Evolutionary conservation across 2,329 filamentous ascomycete genomes (phyloP).

Genomic region (Fusarium aywerte): DNA sequence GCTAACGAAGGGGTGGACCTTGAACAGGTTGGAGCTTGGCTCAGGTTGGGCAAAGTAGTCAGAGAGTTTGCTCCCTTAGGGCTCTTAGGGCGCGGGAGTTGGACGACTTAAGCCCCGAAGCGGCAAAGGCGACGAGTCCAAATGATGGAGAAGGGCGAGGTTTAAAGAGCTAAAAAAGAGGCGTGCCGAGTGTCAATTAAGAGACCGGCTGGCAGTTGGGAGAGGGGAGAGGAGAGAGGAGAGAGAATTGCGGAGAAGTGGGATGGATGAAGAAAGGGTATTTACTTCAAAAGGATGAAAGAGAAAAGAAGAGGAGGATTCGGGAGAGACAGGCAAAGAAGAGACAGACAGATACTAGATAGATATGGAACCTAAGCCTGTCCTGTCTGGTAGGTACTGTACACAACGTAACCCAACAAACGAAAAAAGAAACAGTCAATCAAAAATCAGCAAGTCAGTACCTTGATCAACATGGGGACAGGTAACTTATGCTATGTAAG

Average conservation of each 20-base stretch:
- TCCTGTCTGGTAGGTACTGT: not conserved
- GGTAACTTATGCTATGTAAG: conserved; percentile 29
- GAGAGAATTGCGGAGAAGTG: conserved; percentile 2
- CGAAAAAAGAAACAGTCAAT: conserved; percentile 30
- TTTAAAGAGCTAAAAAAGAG: not conserved
- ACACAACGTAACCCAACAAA: conserved; percentile 19
- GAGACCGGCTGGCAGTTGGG: conserved; percentile 11
- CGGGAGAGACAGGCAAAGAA: not conserved
- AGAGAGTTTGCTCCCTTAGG: conserved; percentile 25
- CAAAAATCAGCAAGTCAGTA: not conserved
- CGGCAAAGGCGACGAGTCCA: conserved; percentile 6
- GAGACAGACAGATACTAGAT: too few relatives aligned
- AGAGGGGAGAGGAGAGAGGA: not conserved
- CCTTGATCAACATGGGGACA: not conserved
- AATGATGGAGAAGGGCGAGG: conserved; percentile 18
- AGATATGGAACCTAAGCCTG: conserved; percentile 8
- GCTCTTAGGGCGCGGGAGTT: conserved; percentile 34
- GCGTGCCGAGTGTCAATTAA: conserved; percentile 24
- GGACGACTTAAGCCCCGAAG: conserved; percentile 23
- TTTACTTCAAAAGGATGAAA: too few relatives aligned
- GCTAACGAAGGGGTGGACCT: conserved; percentile 28
- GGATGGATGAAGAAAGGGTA: conserved; percentile 1
- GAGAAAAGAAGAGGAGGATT: conserved; percentile 9
- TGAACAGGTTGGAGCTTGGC: conserved; percentile 22
- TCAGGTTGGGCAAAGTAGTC: conserved; percentile 12